Base-by-base conservation (phyloP, 768 basidiomycete species). In the Russula lepida region DNA sequence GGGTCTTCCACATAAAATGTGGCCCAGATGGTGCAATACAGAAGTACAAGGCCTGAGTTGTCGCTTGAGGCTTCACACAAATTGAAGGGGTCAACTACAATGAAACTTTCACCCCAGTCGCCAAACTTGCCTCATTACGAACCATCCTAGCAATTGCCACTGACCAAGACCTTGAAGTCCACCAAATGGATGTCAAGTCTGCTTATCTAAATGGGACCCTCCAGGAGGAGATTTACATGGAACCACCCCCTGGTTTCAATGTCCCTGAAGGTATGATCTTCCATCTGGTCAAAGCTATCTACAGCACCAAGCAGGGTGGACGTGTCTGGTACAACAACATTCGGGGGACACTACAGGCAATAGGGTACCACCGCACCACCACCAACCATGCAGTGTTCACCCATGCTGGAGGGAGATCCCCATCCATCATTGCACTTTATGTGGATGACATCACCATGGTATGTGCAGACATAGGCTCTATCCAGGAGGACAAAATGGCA, bases 1-100 rank as follows among this genome's bases (percentile, higher is more conserved):
- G 54, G 41, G 48, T 49, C 3, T 49, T 49, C 15, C 1, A 7
- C 6, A 53, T 68, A 7, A 79, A 79, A 60, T 48, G 58, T 11
- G 70, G 74, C 49, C 58, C 66, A 0, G 44, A 68, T 11, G 74
- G 76, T 19, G 49, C 54, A 0, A 62, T 75, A 41, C 41, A 54
- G 3, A 59, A 67, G n/a, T 70, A 73, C 67, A 77, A 78, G 64
- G 76, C 71, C 0, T 62, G 73, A 11, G 64, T 77, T 13, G 74
- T 75, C 17, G 76, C 74, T 2, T 66, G 71, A 48, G 76, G 78
- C 0, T 76, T 72, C 68, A 64, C 66, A 0, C 77, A 78, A 55
- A 60, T 72, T 2, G 66, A 67, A 3, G 75, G 76, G 6, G 33
- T 72, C 6, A 73, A 77, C 55, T 77, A 68, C 6, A 17, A 49